phyloP scores from a whole-genome alignment of 352 stramenopile species.

The Blastocystis sp. region DNA sequence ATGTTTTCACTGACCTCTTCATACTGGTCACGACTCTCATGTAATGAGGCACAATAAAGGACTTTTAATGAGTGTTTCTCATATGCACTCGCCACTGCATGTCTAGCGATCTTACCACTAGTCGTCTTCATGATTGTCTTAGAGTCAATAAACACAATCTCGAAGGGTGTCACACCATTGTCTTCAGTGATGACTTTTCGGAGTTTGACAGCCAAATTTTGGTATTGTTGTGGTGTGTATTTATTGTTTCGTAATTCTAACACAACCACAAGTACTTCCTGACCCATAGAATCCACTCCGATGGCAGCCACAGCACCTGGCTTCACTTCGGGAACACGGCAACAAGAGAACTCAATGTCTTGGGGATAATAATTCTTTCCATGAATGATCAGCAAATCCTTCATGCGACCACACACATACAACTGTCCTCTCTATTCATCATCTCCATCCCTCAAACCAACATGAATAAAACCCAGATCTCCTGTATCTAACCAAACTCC shows the following conservation, averaged over 20 bases:
- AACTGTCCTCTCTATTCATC: conserved; percentile 70
- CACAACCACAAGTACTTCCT: conserved; percentile 78
- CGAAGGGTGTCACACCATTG: conserved; percentile 81
- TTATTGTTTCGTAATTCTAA: conserved; percentile 76
- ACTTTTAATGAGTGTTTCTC: not conserved
- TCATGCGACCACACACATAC: conserved; percentile 95
- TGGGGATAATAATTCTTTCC: conserved; percentile 98
- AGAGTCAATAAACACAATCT: conserved; percentile 85
- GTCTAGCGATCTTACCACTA: conserved; percentile 92
- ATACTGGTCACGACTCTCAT: not conserved
- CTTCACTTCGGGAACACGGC: conserved; percentile 74
- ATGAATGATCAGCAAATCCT: conserved; percentile 97
- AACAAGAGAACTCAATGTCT: conserved; percentile 90
- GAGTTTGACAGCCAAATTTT: conserved; percentile 74
- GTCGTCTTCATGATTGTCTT: conserved; percentile 93
- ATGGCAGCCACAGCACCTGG: conserved; percentile 89
- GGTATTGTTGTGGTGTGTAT: conserved; percentile 72
- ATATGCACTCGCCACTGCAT: not conserved
- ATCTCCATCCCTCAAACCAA: not conserved
- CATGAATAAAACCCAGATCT: conserved; percentile 92
- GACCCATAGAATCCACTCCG: conserved; percentile 73
- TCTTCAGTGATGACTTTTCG: conserved; percentile 76
- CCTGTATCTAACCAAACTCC: conserved; percentile 85
- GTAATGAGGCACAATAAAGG: not conserved
- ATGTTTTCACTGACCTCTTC: not conserved